phyloP scores from a whole-genome alignment of 345 rosid genomes.

The Sonneratia caseolaris region DNA sequence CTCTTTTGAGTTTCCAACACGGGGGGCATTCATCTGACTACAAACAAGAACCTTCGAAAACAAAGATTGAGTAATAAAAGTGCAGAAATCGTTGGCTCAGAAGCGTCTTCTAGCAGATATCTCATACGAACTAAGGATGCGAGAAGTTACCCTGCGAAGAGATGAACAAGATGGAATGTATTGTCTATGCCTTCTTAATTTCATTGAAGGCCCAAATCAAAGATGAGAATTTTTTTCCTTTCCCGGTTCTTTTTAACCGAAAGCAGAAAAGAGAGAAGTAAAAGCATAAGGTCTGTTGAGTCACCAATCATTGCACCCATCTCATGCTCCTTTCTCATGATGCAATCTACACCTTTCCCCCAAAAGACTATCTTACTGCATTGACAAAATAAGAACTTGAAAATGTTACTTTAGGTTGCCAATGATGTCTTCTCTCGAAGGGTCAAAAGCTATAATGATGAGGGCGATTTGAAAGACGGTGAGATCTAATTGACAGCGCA shows the following conservation, averaged over 20 bases:
- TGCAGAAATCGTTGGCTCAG: not conserved
- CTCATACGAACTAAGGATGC: not conserved
- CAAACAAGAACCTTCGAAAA: not conserved
- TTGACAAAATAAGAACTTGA: not conserved
- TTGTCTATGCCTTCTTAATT: slow-evolving; percentile 37
- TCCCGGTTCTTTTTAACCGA: slow-evolving; percentile 27
- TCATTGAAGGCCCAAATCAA: slow-evolving; percentile 35
- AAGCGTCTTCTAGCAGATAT: not conserved
- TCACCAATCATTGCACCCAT: slow-evolving; percentile 30
- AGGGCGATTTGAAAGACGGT: not conserved
- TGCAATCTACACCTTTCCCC: not conserved
- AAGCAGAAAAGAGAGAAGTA: slow-evolving; percentile 19
- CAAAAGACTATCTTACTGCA: not conserved
- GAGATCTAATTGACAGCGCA: slow-evolving; percentile 30
- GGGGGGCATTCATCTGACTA: not conserved
- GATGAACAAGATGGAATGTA: slow-evolving; percentile 55
- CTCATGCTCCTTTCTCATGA: slow-evolving; percentile 20
- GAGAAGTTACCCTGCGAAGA: slow-evolving; percentile 34
- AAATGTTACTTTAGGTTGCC: not conserved
- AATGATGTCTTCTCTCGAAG: not conserved
- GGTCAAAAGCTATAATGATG: slow-evolving; percentile 29
- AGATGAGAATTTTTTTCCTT: slow-evolving; percentile 18
- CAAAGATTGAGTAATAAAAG: not conserved
- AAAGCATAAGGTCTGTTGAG: slow-evolving; percentile 11
- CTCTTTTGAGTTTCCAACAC: not conserved